Evolutionary conservation across 495 filamentous ascomycete species (phyloP).

Genomic region (Xylaria telfairii): DNA sequence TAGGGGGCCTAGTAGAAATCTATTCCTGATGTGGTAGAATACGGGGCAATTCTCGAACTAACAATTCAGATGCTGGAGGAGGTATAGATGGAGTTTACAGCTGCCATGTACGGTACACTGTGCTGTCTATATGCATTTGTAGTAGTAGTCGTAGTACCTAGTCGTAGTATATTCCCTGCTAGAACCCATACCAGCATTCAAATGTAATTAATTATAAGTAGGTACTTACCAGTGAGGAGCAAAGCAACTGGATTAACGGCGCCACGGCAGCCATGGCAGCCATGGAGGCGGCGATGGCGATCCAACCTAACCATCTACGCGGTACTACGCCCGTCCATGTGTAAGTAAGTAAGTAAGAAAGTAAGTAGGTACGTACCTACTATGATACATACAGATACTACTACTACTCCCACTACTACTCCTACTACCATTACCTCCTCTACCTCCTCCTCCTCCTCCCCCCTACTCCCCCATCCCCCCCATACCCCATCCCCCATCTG

Average conservation of each 20-base stretch:
- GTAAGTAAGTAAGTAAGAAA: too few relatives aligned
- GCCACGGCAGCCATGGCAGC: conserved; percentile 17
- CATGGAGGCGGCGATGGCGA: conserved; percentile 26
- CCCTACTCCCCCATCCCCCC: too few relatives aligned
- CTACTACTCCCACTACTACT: not conserved
- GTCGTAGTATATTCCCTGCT: too few relatives aligned
- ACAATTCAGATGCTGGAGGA: too few relatives aligned
- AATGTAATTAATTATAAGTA: too few relatives aligned
- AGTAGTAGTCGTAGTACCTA: not conserved
- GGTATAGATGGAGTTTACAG: too few relatives aligned
- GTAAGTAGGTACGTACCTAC: not conserved
- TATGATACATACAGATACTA: not conserved
- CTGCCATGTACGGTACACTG: too few relatives aligned
- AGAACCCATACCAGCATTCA: conserved; percentile 12
- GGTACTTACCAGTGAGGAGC: not conserved
- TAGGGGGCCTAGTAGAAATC: too few relatives aligned
- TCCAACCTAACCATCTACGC: conserved; percentile 21
- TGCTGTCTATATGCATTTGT: not conserved
- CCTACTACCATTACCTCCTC: not conserved
- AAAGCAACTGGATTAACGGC: conserved; percentile 18
- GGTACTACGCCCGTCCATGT: conserved; percentile 10
- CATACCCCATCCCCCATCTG: too few relatives aligned
- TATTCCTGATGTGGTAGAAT: too few relatives aligned
- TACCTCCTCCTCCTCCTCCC: not conserved
- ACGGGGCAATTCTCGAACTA: too few relatives aligned